Evolutionary conservation across 345 rosid genomes (phyloP).

Genomic region (Melaleuca quinquenervia): DNA sequence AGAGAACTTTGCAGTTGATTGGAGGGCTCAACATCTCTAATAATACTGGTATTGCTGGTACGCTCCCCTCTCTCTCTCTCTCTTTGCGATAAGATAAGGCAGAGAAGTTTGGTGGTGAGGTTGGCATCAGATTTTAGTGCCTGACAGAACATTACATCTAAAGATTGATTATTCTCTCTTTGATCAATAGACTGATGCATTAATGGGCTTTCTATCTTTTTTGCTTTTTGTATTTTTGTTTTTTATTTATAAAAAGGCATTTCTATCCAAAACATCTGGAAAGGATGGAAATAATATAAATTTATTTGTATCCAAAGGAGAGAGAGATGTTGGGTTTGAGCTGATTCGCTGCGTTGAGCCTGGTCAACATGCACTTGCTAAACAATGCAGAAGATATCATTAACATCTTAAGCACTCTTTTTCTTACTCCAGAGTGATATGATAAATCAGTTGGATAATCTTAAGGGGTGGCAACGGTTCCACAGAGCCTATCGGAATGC

Average conservation of each 20-base stretch:
- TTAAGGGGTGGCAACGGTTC: neutral
- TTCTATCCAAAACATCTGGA: neutral
- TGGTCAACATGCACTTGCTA: neutral
- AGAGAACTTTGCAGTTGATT: conserved; percentile 67
- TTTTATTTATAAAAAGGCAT: neutral
- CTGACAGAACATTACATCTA: neutral
- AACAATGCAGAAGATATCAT: neutral
- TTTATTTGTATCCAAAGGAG: neutral
- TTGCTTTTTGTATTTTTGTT: neutral
- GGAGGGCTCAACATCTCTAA: conserved; percentile 95
- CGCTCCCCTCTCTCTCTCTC: neutral
- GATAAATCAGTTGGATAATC: neutral
- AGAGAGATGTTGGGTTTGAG: neutral
- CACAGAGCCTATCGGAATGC: neutral
- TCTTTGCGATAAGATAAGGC: neutral
- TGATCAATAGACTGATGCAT: neutral
- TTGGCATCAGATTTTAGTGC: neutral
- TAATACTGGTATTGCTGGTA: neutral
- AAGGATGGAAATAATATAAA: neutral
- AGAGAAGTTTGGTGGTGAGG: neutral
- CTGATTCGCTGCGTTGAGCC: neutral
- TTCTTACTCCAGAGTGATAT: neutral
- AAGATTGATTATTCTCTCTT: neutral
- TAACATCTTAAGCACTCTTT: neutral
- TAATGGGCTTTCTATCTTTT: neutral